Conservation (phyloP, 2,329 filamentous ascomycete genomes). For the Neonectria magnoliae region DNA sequence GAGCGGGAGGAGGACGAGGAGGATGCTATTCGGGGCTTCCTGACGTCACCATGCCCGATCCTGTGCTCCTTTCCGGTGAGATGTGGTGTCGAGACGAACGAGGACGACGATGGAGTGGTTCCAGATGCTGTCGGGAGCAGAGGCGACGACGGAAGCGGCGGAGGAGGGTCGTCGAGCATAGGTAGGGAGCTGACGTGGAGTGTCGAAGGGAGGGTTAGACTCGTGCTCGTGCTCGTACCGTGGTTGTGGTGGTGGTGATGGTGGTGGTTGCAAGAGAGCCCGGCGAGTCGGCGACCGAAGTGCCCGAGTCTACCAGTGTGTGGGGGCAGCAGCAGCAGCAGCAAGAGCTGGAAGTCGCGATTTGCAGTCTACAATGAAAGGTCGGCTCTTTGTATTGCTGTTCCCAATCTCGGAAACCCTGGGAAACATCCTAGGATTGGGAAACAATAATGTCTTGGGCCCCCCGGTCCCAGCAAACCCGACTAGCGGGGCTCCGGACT, state of each 20-base stretch:
- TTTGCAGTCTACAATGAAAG: constrained; percentile 37
- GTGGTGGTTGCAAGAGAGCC: background rate
- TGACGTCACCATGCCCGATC: constrained; percentile 42
- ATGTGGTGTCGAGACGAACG: constrained; percentile 1
- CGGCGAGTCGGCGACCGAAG: constrained; percentile 29
- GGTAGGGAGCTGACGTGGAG: background rate
- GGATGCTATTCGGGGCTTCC: constrained; percentile 27
- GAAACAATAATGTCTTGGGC: background rate
- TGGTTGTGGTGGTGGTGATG: background rate
- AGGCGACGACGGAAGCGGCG: background rate
- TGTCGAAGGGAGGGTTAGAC: background rate
- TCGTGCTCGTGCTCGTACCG: background rate
- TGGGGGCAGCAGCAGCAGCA: background rate
- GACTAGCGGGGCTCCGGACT: constrained; percentile 10
- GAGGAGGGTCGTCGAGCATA: background rate
- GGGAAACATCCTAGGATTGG: background rate
- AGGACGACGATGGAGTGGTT: background rate
- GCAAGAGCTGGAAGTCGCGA: background rate
- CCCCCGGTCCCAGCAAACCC: background rate
- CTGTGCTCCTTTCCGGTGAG: constrained; percentile 10
- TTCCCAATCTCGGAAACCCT: constrained; percentile 32
- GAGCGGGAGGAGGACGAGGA: constrained; percentile 12
- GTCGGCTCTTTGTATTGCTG: constrained; percentile 1
- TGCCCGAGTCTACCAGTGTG: constrained; percentile 24
- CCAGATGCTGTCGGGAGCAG: background rate